Conservation (phyloP, 371 early-diverging fungal species). For the Vairimorpha necatrix region DNA sequence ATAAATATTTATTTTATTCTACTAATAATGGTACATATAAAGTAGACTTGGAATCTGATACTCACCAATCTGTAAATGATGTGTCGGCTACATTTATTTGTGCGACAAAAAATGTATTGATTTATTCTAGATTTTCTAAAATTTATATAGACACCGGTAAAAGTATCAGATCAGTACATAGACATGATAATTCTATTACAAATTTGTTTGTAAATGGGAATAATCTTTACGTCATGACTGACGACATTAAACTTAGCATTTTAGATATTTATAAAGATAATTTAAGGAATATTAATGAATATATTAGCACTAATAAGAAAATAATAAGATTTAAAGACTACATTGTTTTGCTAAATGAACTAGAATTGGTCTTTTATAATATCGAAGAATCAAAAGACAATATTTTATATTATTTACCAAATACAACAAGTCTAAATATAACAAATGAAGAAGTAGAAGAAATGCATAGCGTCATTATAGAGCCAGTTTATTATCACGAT, state of each 20-base stretch:
- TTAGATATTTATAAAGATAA: background rate
- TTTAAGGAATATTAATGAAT: conserved; percentile 1
- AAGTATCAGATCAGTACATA: background rate
- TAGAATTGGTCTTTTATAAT: conserved; percentile 16
- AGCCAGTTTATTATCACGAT: background rate
- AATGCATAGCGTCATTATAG: background rate
- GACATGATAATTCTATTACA: background rate
- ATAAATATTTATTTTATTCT: background rate
- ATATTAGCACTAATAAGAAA: background rate
- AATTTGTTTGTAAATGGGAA: background rate
- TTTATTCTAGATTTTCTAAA: background rate
- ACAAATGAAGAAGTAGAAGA: background rate
- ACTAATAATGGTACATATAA: background rate
- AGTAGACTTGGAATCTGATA: background rate
- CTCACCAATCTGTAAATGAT: background rate
- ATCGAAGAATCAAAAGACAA: background rate
- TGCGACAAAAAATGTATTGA: background rate
- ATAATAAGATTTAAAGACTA: background rate
- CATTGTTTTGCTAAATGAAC: conserved; percentile 1
- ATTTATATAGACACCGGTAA: background rate
- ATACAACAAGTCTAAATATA: background rate
- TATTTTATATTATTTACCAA: background rate
- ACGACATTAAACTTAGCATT: conserved; percentile 6
- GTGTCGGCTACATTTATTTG: background rate
- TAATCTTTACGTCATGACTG: background rate